Evolutionary conservation across 2,329 filamentous ascomycete genomes (phyloP).

Genomic region (Fusarium verticillioides): DNA sequence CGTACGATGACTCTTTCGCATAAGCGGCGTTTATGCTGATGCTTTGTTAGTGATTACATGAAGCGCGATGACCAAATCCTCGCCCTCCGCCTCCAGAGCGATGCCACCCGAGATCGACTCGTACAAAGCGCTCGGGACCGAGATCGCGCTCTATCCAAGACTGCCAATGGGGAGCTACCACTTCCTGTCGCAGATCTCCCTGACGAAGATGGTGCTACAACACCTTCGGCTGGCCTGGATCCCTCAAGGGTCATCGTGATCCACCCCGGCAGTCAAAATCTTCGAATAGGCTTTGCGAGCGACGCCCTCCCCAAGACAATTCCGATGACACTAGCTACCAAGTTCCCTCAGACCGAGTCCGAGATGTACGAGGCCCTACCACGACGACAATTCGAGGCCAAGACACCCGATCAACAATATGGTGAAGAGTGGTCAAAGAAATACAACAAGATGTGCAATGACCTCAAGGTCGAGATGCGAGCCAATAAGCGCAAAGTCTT

Average conservation of each 20-base stretch:
- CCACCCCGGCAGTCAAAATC: conserved; percentile 93
- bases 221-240: conserved; percentile 70
- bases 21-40: conserved; percentile 26
- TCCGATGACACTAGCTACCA: conserved; percentile 90
- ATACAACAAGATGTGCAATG: conserved; percentile 84
- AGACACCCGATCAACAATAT: conserved; percentile 80
- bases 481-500: conserved; percentile 93
- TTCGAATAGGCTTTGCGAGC: conserved; percentile 94
- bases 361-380: conserved; percentile 86
- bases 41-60: conserved; percentile 81
- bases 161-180: conserved; percentile 73
- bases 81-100: conserved; percentile 86
- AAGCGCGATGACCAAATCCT: conserved; percentile 98
- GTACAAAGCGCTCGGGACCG: conserved; percentile 88
- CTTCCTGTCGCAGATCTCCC: conserved; percentile 69
- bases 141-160: conserved; percentile 84
- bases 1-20: conserved; percentile 61
- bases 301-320: conserved; percentile 95
- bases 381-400: conserved; percentile 71
- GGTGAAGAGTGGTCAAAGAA: conserved; percentile 82
- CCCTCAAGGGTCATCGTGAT: conserved; percentile 94
- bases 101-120: conserved; percentile 85
- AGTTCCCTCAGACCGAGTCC: conserved; percentile 80
- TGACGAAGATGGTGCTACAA: conserved; percentile 66
- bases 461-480: conserved; percentile 91